These are phyloP conservation scores for Penicillium atrosanguineum DNA, from an alignment of 495 filamentous ascomycete species.

Conservation along the genomic window DNA sequence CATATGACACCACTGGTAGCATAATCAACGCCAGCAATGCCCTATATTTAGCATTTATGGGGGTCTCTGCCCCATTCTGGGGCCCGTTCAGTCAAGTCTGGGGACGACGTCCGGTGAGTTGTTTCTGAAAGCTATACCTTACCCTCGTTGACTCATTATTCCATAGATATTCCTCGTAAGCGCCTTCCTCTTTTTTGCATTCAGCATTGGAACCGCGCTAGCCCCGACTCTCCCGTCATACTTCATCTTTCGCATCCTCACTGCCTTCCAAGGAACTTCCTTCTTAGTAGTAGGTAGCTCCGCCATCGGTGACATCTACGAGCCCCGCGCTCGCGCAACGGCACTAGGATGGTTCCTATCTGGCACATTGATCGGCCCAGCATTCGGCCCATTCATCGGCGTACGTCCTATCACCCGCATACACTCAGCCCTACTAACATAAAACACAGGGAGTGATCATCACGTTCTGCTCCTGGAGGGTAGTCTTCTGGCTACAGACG, in stretches of 20 bases:
- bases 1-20: constrained; percentile 59
- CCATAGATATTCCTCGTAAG: constrained; percentile 54
- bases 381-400: constrained; percentile 65
- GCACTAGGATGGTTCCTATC: constrained; percentile 68
- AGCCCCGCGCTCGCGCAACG: constrained; percentile 63
- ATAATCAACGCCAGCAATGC: constrained; percentile 70
- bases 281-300: constrained; percentile 65
- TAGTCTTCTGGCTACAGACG: constrained; percentile 72
- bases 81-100: constrained; percentile 68
- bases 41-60: constrained; percentile 69
- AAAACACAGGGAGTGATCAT: constrained; percentile 58
- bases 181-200: constrained; percentile 57
- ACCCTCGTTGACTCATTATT: constrained; percentile 1
- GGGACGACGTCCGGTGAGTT: constrained; percentile 56
- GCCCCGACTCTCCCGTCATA: constrained; percentile 64
- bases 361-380: constrained; percentile 68
- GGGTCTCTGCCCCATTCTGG: constrained; percentile 63
- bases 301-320: constrained; percentile 63
- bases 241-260: constrained; percentile 67
- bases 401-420: constrained; percentile 15
- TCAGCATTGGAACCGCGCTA: constrained; percentile 65
- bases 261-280: constrained; percentile 69
- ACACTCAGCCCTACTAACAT: constrained; percentile 1
- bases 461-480: constrained; percentile 65
- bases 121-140: not conserved